These are phyloP conservation scores for Ustulina deusta DNA, from an alignment of 2,329 filamentous ascomycete genomes.

Conservation along the genomic window DNA sequence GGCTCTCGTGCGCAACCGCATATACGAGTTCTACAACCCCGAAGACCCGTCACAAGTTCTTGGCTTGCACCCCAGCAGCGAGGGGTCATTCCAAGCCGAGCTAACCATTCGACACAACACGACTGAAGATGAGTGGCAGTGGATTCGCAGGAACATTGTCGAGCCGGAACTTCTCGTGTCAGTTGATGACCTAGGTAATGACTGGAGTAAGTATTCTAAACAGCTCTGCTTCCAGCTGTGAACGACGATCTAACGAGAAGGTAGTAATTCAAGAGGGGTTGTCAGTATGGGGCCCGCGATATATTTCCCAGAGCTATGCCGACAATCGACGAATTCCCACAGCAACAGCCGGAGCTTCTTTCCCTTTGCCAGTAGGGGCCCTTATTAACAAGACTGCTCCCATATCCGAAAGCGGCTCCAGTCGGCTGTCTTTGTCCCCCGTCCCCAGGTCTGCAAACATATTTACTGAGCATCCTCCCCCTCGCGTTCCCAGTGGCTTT, in stretches of 20 bases:
- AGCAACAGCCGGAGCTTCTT: neutral
- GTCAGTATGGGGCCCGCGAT: slow-evolving; percentile 42
- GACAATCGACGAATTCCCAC: neutral
- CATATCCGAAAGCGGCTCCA: neutral
- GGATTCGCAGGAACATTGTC: slow-evolving; percentile 46
- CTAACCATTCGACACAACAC: slow-evolving; percentile 45
- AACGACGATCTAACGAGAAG: slow-evolving; percentile 19
- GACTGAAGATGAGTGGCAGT: slow-evolving; percentile 45
- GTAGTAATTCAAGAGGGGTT: slow-evolving; percentile 11
- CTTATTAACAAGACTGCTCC: neutral
- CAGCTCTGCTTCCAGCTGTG: neutral
- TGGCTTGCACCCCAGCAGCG: slow-evolving; percentile 34
- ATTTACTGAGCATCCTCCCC: neutral
- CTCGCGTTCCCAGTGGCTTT: neutral
- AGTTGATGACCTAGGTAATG: slow-evolving; percentile 30
- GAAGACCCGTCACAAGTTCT: slow-evolving; percentile 31
- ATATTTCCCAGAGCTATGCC: slow-evolving; percentile 1
- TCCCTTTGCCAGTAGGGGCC: neutral
- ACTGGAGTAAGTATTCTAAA: slow-evolving; percentile 45
- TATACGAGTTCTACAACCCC: slow-evolving; percentile 29
- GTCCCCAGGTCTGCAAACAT: neutral
- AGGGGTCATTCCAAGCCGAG: slow-evolving; percentile 23
- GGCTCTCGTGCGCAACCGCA: neutral
- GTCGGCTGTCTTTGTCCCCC: neutral
- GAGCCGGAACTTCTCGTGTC: slow-evolving; percentile 41